phyloP scores from a whole-genome alignment of 495 filamentous ascomycete species.

The Staphylotrichum tortipilum region DNA sequence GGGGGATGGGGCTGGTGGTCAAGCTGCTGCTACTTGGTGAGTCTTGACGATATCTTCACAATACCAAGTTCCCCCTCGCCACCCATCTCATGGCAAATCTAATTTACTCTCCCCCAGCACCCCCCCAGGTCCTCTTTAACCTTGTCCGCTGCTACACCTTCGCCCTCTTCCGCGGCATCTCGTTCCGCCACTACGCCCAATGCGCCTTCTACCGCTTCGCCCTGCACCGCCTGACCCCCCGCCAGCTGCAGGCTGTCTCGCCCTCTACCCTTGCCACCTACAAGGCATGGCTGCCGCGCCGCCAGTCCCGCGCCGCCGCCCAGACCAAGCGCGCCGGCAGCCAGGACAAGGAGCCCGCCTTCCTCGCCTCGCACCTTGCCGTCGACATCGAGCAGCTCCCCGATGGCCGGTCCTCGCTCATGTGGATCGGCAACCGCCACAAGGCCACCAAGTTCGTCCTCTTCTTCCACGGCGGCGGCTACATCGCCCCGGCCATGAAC shows the following conservation, averaged over 20 bases:
- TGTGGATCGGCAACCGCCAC: conserved; percentile 27
- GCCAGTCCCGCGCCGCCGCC: not conserved
- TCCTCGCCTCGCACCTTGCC: conserved; percentile 10
- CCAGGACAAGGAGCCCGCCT: not conserved
- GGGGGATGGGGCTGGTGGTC: conserved; percentile 5
- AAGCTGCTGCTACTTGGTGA: conserved; percentile 9
- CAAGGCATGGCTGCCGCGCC: conserved; percentile 8
- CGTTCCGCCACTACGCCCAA: conserved; percentile 7
- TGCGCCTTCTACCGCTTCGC: conserved; percentile 16
- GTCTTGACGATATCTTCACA: too few species aligned
- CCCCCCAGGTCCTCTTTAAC: conserved; percentile 13
- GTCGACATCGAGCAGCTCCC: conserved; percentile 12
- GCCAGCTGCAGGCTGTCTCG: conserved; percentile 12
- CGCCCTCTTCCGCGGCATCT: conserved; percentile 13
- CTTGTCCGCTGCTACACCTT: conserved; percentile 10
- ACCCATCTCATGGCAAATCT: not conserved
- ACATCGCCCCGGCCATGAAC: conserved; percentile 10
- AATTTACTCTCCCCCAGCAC: not conserved
- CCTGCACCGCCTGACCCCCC: conserved; percentile 8
- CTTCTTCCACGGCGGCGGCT: conserved; percentile 31
- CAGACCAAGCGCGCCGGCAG: not conserved
- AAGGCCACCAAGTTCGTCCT: conserved; percentile 25
- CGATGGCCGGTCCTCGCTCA: conserved; percentile 16
- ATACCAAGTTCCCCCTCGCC: too few species aligned
- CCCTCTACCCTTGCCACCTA: conserved; percentile 9